phyloP scores from a whole-genome alignment of 768 basidiomycete species.

The Psilocybe subaeruginosa region DNA sequence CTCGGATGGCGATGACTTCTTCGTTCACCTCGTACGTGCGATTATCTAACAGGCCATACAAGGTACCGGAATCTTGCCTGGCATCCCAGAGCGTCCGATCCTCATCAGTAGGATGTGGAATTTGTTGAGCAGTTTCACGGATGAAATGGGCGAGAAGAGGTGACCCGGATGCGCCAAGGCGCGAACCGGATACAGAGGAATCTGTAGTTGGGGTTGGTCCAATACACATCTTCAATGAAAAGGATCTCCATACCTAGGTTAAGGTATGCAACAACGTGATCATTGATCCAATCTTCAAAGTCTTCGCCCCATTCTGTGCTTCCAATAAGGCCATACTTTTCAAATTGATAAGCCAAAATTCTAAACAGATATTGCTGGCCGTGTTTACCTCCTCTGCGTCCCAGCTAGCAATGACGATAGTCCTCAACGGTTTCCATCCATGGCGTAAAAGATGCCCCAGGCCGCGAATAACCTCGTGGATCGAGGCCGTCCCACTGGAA shows the following conservation, averaged over 20 bases:
- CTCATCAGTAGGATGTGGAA: constrained; percentile 72
- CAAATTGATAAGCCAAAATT: background rate
- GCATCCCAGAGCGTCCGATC: constrained; percentile 82
- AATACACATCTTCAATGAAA: constrained; percentile 63
- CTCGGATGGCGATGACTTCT: constrained; percentile 34
- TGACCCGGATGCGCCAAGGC: constrained; percentile 61
- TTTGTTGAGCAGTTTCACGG: constrained; percentile 63
- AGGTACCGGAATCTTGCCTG: constrained; percentile 58
- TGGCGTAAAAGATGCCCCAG: constrained; percentile 65
- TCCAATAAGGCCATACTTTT: constrained; percentile 68
- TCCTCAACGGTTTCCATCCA: constrained; percentile 86
- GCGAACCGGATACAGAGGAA: constrained; percentile 47
- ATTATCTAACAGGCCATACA: constrained; percentile 32
- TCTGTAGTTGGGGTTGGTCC: constrained; percentile 13
- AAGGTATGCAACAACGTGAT: constrained; percentile 86
- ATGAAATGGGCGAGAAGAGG: constrained; percentile 85
- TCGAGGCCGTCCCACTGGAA: constrained; percentile 75
- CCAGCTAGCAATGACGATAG: constrained; percentile 74
- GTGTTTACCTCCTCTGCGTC: constrained; percentile 67
- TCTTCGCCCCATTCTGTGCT: constrained; percentile 96
- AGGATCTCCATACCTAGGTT: constrained; percentile 76
- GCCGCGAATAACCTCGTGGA: constrained; percentile 78
- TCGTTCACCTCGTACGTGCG: constrained; percentile 4
- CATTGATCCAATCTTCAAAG: constrained; percentile 79
- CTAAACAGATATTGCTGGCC: background rate